Evolutionary conservation across 2,329 filamentous ascomycete species (phyloP).

Genomic region (Fusarium sp.): DNA sequence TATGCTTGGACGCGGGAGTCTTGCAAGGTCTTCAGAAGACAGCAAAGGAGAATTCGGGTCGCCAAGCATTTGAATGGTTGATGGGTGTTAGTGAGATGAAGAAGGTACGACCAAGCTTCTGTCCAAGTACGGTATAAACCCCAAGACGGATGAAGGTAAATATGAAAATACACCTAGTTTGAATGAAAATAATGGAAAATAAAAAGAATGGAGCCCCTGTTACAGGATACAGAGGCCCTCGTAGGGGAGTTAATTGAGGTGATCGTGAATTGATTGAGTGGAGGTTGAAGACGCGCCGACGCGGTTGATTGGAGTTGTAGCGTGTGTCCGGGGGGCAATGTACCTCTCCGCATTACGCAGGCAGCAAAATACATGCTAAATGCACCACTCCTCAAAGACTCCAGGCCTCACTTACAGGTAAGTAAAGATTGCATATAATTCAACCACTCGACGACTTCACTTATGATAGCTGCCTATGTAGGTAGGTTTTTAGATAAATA

Average conservation of each 20-base stretch:
- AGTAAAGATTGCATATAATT: neutral
- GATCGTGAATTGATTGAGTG: slow-evolving; percentile 9
- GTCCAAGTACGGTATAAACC: neutral
- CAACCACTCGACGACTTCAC: neutral
- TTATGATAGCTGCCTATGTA: neutral
- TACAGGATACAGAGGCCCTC: neutral
- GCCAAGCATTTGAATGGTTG: slow-evolving; percentile 12
- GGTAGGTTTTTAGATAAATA: neutral
- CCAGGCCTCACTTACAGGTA: too few relatives aligned
- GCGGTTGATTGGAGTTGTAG: slow-evolving; percentile 22
- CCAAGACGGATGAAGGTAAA: neutral
- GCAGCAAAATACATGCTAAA: slow-evolving; percentile 18
- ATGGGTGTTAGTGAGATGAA: neutral
- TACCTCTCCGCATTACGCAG: slow-evolving; percentile 10
- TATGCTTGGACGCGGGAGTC: slow-evolving; percentile 33
- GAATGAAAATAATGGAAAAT: neutral
- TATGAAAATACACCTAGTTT: neutral
- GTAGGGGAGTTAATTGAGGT: neutral
- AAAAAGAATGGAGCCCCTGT: neutral
- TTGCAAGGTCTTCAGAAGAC: slow-evolving; percentile 13
- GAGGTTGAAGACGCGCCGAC: slow-evolving; percentile 33
- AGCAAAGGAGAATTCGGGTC: neutral
- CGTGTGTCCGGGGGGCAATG: neutral
- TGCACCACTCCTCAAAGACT: neutral
- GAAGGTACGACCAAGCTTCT: neutral